phyloP scores from a whole-genome alignment of 2,329 filamentous ascomycete genomes.

The Penicillium sp. region DNA sequence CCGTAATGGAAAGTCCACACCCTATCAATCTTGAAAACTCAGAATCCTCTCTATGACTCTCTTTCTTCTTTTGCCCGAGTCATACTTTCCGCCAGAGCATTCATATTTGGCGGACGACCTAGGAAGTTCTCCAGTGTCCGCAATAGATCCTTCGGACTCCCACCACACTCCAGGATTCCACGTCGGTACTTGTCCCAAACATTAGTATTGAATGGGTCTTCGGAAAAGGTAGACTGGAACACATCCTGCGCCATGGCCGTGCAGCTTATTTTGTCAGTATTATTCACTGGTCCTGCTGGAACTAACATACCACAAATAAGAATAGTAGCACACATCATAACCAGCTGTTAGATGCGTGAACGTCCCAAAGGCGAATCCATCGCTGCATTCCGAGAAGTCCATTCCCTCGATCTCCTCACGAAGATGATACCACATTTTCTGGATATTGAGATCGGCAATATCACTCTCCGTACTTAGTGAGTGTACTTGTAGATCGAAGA shows the following conservation, averaged over 20 bases:
- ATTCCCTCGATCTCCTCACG: background rate
- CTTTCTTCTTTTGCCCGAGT: background rate
- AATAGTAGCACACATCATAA: background rate
- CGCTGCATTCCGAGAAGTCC: background rate
- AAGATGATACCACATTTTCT: background rate
- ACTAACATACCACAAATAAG: background rate
- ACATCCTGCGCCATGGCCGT: background rate
- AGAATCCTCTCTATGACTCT: no score
- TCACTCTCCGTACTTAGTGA: background rate
- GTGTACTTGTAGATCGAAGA: background rate
- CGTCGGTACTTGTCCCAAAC: background rate
- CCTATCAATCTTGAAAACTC: no score
- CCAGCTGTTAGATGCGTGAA: background rate
- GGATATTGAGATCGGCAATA: background rate
- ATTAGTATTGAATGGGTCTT: background rate
- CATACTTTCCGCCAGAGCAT: background rate
- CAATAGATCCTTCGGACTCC: background rate
- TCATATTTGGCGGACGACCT: background rate
- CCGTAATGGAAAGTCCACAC: no score
- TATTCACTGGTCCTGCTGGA: background rate
- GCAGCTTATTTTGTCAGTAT: background rate
- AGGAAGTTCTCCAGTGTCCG: background rate
- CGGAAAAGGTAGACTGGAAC: background rate
- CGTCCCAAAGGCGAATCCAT: background rate
- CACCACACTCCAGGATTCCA: background rate